Conservation (phyloP, 2,329 filamentous ascomycete species). For the Sclerotinia subarctica region DNA sequence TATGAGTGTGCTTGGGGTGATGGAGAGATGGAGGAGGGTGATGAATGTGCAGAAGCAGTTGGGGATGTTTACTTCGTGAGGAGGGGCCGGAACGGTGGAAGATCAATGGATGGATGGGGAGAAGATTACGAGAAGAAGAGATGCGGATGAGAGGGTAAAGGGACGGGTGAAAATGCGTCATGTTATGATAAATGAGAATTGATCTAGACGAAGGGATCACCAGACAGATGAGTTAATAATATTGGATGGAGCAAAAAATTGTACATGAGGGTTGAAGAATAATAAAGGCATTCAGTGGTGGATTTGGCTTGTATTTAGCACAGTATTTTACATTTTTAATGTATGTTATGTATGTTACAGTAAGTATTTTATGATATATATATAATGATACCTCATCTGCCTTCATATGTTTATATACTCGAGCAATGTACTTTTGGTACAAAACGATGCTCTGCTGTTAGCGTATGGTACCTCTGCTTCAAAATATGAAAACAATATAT, state of each 20-base stretch:
- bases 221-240: neutral
- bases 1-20: conserved; percentile 30
- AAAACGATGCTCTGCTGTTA: no score
- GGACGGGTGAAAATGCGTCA: neutral
- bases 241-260: neutral
- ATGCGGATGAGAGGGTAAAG: neutral
- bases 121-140: neutral
- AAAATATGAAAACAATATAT: no score
- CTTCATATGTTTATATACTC: no score
- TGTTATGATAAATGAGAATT: neutral
- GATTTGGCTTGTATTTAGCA: conserved; percentile 13
- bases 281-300: neutral
- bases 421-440: no score
- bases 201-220: neutral
- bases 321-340: neutral
- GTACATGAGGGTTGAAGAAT: conserved; percentile 5
- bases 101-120: neutral
- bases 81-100: neutral
- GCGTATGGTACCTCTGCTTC: no score
- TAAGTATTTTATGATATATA: neutral
- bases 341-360: conserved; percentile 7
- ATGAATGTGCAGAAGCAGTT: conserved; percentile 23
- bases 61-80: conserved; percentile 20
- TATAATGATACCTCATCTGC: neutral
- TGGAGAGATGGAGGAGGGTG: conserved; percentile 31